Base-by-base conservation (phyloP, 1,284 basidiomycete species). In the Ustilago esculenta region DNA sequence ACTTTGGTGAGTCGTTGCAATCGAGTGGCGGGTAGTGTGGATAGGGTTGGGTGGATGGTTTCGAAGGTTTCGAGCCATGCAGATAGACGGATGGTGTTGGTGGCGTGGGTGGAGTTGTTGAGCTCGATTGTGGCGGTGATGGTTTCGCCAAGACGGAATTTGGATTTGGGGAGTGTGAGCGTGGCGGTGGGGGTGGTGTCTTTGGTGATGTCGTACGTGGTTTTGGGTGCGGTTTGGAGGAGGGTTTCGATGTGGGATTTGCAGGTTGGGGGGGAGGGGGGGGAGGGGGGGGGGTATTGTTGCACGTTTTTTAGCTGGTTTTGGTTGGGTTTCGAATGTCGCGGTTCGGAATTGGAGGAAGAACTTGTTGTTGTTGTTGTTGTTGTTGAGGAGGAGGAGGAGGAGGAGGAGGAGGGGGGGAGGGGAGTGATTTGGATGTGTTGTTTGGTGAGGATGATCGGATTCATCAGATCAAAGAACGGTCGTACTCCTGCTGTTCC, bases 211-310 rank as follows among this genome's bases (percentile, higher is more conserved):
- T 81, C 80, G 54, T 81, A 81, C 6, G 78, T 75, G 4, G 79
- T 78, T 59, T 95, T 96, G 80, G 89, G 90, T 1, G 92, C 89
- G 77, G 91, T 91, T 35, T 93, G 85, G 14, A 92, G 93, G 37
- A 95, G 84, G 40, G 95, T 88, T 83, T 96, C 93, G 1, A 97
- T 92, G 0, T 92, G 92, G 74, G 94, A 90, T 52, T 92, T 86
- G 81, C 93, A 96, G 0, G 90, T 45, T 29, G 27, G 27, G 6
- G 27, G 27, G 12, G 27, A 12, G 6, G 27, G 27, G 27, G 27
- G 27, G 27, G n/a, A n/a, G n/a, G n/a, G 27, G 27, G 27, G 6
- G 27, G 27, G 6, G 27, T 29, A 29, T 29, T 6, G 7, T 29
- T 29, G 27, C n/a, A n/a, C 27, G 6, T 29, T 29, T 29, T 29